Base-by-base conservation (phyloP, 768 basidiomycete genomes). In the Boletus sp. region DNA sequence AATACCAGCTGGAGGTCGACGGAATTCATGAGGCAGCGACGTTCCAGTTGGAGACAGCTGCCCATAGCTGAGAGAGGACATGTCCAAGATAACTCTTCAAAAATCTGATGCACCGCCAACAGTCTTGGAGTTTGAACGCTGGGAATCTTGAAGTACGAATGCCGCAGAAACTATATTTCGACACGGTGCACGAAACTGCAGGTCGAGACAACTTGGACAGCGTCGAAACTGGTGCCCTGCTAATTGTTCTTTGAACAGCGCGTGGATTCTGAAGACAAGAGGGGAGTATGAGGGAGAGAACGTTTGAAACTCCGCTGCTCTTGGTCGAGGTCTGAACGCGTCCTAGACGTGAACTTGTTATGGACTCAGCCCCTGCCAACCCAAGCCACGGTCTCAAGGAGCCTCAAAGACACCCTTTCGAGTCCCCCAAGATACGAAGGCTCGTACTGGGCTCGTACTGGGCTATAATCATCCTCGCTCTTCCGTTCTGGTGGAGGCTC, bases 401-500 rank as follows among this genome's bases (percentile, higher is more conserved):
- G 56, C 83, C 83, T 15, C 72, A 77, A 42, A 75, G 66, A 15
- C 70, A 85, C 23, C 75, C 75, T 62, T 84, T 79, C 59, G 83
- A 88, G 67, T 72, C 73, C 14, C 67, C 73, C 46, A 61, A 54
- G 47, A 75, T 77, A 40, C 78, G 88, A 30, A 74, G 85, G 59
- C 72, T 72, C 25, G 85, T 93, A 58, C 77, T 95, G 54, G 69
- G 76, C 5, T 81, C 89, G 1, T 97, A 95, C 70, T 93, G 93
- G 83, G 51, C 79, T 25, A 72, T 93, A 27, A 79, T 97, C 34
- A 59, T 96, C 33, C 72, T 92, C 7, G 87, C 87, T 1, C 55
- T 95, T 19, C 97, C 97, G 3, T 78, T 92, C 46, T 99, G 97
- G 97, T 98, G 93, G 93, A 79, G 77, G 47, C 86, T 89, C 27